phyloP scores from a whole-genome alignment of 257 asterid species.

The Gentiana straminea region DNA sequence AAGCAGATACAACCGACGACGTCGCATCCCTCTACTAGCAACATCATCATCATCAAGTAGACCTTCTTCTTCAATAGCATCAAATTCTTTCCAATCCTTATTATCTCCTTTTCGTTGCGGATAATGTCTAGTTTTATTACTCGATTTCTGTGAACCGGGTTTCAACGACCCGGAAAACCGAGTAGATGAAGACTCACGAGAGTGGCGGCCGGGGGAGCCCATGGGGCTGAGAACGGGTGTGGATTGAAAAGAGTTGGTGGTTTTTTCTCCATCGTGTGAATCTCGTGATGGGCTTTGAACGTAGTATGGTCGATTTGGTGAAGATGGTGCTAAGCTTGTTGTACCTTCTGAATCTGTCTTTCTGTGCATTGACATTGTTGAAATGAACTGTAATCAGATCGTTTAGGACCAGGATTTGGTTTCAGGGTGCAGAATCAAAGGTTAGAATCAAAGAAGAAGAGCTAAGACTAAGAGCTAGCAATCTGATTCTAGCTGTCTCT shows the following conservation, averaged over 20 bases:
- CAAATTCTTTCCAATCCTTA: constrained; percentile 64
- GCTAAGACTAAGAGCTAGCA: background rate
- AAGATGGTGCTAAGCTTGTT: constrained; percentile 74
- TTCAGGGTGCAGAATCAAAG: too few relatives aligned
- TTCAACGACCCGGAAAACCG: constrained; percentile 77
- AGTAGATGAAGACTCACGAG: constrained; percentile 88
- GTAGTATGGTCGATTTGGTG: constrained; percentile 80
- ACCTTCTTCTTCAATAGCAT: constrained; percentile 93
- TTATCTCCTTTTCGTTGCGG: constrained; percentile 26
- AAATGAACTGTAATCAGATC: too few relatives aligned
- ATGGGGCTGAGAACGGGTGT: constrained; percentile 78
- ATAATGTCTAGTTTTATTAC: constrained; percentile 41
- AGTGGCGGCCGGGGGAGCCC: constrained; percentile 95
- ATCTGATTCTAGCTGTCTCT: too few relatives aligned
- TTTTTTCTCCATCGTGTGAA: constrained; percentile 94
- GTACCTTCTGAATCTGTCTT: constrained; percentile 93
- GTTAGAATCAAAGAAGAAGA: background rate
- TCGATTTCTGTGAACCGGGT: constrained; percentile 79
- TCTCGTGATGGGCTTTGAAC: constrained; percentile 95
- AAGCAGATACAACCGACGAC: constrained; percentile 59
- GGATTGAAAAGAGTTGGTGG: constrained; percentile 80
- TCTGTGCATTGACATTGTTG: constrained; percentile 50
- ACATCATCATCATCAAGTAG: constrained; percentile 64
- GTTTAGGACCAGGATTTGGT: background rate
- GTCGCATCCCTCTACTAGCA: constrained; percentile 21